These are phyloP conservation scores for Botrytis cinerea DNA, from an alignment of 2,329 filamentous ascomycete genomes.

Conservation along the genomic window DNA sequence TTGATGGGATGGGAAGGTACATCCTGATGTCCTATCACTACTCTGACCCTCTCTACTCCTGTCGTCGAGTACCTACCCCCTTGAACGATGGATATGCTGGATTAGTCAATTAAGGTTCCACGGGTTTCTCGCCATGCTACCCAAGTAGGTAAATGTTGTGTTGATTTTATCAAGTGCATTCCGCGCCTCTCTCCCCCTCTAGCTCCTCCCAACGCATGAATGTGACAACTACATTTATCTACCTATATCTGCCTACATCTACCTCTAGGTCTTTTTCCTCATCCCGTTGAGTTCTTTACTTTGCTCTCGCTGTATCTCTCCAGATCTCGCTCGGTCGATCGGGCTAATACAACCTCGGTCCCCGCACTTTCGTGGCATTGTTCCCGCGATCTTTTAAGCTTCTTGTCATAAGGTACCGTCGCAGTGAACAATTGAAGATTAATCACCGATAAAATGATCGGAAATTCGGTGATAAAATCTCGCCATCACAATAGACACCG, in stretches of 20 bases:
- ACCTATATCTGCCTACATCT: no score
- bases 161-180: neutral
- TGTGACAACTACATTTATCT: no score
- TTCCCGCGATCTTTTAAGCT: neutral
- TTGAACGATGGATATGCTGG: neutral
- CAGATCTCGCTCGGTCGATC: neutral
- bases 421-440: no score
- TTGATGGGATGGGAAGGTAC: neutral
- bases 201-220: neutral
- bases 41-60: neutral
- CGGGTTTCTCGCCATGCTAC: neutral
- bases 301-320: neutral
- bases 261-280: neutral
- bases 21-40: neutral
- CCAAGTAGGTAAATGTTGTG: neutral
- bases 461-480: slow-evolving; percentile 4
- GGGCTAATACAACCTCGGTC: neutral
- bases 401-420: neutral
- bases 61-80: neutral
- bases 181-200: neutral
- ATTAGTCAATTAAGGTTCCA: neutral
- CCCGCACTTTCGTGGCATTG: neutral
- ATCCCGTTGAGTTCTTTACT: neutral
- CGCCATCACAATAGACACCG: neutral
- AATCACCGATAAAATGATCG: neutral